Percentiles rank a stretch among this genome's conserved stretches.
Evolutionary conservation across 2,329 filamentous ascomycete genomes (phyloP).

Genomic region (Stagonosporopsis cucurbitacearum): DNA sequence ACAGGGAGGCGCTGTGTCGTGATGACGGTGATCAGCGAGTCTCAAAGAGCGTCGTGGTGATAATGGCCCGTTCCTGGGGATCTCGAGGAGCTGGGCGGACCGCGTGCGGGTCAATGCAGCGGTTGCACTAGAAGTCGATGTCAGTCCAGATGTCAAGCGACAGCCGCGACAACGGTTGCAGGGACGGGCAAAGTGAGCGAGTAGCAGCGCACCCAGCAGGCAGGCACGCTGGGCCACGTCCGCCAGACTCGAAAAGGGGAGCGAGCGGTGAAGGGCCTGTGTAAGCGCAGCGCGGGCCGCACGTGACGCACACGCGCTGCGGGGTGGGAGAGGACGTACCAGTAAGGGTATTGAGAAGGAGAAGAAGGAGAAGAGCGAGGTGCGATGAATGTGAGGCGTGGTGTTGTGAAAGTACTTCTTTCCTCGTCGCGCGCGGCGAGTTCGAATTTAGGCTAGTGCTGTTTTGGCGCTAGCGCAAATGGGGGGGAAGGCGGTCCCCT

Average conservation of each 20-base stretch:
- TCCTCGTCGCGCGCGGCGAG: constrained; percentile 46
- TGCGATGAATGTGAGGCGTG: constrained; percentile 39
- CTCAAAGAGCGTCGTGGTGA: constrained; percentile 25
- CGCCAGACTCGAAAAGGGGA: constrained; percentile 44
- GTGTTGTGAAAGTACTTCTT: constrained; percentile 48
- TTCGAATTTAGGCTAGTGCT: constrained; percentile 26
- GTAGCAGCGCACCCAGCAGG: constrained; percentile 33
- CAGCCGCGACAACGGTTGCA: constrained; percentile 21
- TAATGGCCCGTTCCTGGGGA: constrained; percentile 41
- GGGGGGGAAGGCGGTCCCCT: constrained; percentile 8
- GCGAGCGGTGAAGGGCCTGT: constrained; percentile 38
- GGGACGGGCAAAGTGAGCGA: constrained; percentile 16
- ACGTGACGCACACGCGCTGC: constrained; percentile 23
- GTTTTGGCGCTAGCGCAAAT: constrained; percentile 13
- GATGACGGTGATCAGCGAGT: constrained; percentile 32
- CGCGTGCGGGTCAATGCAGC: constrained; percentile 51
- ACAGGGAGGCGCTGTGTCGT: constrained; percentile 30
- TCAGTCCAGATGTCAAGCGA: constrained; percentile 36
- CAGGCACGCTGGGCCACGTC: constrained; percentile 41
- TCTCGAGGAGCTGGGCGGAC: constrained; percentile 41
- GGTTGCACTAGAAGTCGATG: constrained; percentile 41
- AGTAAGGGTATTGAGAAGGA: constrained; percentile 31
- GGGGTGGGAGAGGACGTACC: constrained; percentile 39
- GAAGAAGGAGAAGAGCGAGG: constrained; percentile 36
- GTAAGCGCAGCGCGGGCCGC: constrained; percentile 30